phyloP scores from a whole-genome alignment of 306 rosid genomes.

The Glycyrrhiza uralensis region DNA sequence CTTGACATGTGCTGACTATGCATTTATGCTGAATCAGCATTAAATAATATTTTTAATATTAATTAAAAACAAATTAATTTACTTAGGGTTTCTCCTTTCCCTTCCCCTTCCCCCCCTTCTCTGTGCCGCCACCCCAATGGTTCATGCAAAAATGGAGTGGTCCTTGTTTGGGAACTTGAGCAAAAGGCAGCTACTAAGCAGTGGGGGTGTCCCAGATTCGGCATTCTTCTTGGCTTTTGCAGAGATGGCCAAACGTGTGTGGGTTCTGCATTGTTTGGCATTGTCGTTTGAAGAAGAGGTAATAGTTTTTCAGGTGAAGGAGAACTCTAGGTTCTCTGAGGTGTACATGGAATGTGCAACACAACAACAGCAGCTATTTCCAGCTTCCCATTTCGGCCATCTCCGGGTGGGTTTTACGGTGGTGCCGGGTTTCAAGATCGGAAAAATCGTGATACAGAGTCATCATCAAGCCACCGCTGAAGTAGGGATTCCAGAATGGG shows the following conservation, averaged over 20 bases:
- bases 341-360: conserved; percentile 84
- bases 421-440: conserved; percentile 83
- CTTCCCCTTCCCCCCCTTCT: too few species aligned
- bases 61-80: too few species aligned
- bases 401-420: conserved; percentile 72
- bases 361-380: too few species aligned
- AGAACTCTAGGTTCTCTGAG: conserved; percentile 73
- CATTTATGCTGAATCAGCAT: too few species aligned
- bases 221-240: conserved; percentile 68
- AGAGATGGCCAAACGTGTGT: conserved; percentile 75
- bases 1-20: too few species aligned
- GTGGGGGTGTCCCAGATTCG: conserved; percentile 76
- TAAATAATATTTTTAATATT: too few species aligned
- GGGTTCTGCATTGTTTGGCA: conserved; percentile 73
- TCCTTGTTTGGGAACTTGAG: conserved; percentile 85
- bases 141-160: conserved; percentile 95
- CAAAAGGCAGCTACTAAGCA: conserved; percentile 62
- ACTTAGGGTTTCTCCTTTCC: too few species aligned
- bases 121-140: too few species aligned
- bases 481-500: too few species aligned
- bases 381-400: conserved; percentile 23
- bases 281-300: conserved; percentile 59
- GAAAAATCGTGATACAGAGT: conserved; percentile 69
- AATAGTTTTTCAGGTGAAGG: conserved; percentile 62
- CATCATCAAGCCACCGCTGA: too few species aligned